These are phyloP conservation scores for Candida tibetensis DNA, from an alignment of 805 yeast species.

Conservation along the genomic window DNA sequence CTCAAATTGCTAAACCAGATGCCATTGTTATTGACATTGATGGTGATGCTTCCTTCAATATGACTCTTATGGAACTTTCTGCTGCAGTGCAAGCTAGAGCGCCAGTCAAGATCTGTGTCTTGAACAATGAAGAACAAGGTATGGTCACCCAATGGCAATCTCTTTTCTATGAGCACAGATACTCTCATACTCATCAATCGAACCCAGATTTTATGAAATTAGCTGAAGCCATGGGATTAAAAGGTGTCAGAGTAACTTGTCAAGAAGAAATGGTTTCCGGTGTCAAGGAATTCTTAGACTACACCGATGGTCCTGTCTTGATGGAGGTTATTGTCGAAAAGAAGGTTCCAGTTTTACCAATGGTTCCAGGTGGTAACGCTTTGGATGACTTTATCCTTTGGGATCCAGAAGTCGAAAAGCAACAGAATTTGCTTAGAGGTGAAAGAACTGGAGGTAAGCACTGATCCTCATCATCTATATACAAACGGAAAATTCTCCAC, in stretches of 20 bases:
- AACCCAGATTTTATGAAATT: constrained; percentile 93
- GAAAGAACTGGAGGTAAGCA: constrained; percentile 74
- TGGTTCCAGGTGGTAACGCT: constrained; percentile 96
- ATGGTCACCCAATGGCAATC: constrained; percentile 99
- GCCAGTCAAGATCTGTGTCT: constrained; percentile 83
- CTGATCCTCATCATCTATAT: constrained; percentile 26
- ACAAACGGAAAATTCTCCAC: too few relatives aligned
- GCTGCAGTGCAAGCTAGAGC: constrained; percentile 93
- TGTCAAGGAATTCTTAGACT: constrained; percentile 64
- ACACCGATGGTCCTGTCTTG: constrained; percentile 77
- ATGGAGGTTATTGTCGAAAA: constrained; percentile 88
- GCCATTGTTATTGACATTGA: constrained; percentile 94
- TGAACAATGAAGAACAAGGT: constrained; percentile 98
- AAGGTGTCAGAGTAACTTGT: constrained; percentile 69
- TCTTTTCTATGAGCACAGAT: constrained; percentile 92
- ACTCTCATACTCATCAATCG: constrained; percentile 94
- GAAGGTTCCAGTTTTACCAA: constrained; percentile 95
- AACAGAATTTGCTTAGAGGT: constrained; percentile 63
- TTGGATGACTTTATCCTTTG: constrained; percentile 88
- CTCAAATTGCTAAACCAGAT: constrained; percentile 94
- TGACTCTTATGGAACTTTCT: constrained; percentile 91
- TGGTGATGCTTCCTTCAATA: constrained; percentile 98
- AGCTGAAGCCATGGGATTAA: constrained; percentile 91
- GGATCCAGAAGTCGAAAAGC: constrained; percentile 77
- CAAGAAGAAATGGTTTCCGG: constrained; percentile 58